Evolutionary conservation across 495 filamentous ascomycete genomes (phyloP), one percentile per base, ranked within the genome.

Genomic region (Xylona heveae): DNA sequence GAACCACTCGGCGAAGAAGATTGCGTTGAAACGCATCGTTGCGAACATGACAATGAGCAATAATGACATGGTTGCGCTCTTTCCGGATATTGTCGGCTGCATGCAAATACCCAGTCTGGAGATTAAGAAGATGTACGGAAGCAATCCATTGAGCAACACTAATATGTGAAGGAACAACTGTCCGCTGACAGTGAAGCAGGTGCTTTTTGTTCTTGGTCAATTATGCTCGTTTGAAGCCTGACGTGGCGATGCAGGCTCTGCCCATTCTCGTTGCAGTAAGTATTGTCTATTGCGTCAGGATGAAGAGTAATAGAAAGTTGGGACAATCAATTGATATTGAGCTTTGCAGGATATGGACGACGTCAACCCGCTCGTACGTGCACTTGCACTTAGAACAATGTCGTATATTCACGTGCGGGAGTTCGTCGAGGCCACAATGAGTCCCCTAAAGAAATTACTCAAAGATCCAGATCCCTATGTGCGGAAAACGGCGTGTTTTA

Each of bases 41-140:
- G 88, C 88, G 42, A 99, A 95, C 49, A 95, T 99, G 88, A 95
- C 88, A 34, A 95, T 95, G 88, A 93, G 82, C 66, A 99, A 95
- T 53, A 99, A 99, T 45, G 88, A 99, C 53, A 99, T 99, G 88
- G 76, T 94, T 32, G 81, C 78, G 15, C 57, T 99, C 37, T 99
- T 99, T 42, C 83, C 90, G 16, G 88, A 99, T 51, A 73, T 99
- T 23, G 74, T 95, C 42, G 71, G 59, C 31, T 92, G 83, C 59
- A 99, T 99, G 88, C 70, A 75, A 36, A 76, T 95, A 34, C 75
- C 74, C 27, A 84, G 75, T 42, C 57, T 95, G 49, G 88, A 99
- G 60, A 94, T 99, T 55, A 99, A 99, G 68, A 99, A 99, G 63
- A 99, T 99, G 88, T 92, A 60, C 39, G 76, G 36, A 12, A 32